Evolutionary conservation across 768 basidiomycete genomes (phyloP).

Genomic region (Imleria badia): DNA sequence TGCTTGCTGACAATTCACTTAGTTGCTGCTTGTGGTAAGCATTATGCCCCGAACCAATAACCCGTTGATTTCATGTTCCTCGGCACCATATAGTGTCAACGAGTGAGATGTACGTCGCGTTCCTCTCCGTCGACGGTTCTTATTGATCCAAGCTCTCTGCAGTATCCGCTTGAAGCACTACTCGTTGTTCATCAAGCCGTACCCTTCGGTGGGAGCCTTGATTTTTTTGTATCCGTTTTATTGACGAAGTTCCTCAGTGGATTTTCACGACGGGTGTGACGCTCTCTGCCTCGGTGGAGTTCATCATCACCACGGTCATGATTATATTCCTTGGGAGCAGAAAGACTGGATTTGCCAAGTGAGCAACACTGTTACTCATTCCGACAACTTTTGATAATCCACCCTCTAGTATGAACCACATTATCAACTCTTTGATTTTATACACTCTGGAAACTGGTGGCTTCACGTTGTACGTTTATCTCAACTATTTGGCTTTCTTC

Average conservation of each 20-base stretch:
- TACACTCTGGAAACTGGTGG: slow-evolving; percentile 56
- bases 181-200: slow-evolving; percentile 32
- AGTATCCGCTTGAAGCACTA: slow-evolving; percentile 31
- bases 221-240: background rate
- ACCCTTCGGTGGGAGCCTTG: slow-evolving; percentile 23
- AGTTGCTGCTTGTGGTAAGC: slow-evolving; percentile 34
- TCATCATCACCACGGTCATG: slow-evolving; percentile 32
- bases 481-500: background rate
- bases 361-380: background rate
- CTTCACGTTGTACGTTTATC: slow-evolving; percentile 39
- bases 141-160: background rate
- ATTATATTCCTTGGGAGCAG: slow-evolving; percentile 31
- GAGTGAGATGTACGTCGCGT: slow-evolving; percentile 26
- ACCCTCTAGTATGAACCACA: slow-evolving; percentile 41
- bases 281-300: slow-evolving; percentile 33
- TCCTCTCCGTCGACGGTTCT: rapidly evolving
- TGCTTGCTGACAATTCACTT: slow-evolving; percentile 6
- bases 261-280: slow-evolving; percentile 32
- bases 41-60: background rate
- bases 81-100: slow-evolving; percentile 25
- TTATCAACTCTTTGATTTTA: slow-evolving; percentile 49
- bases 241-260: slow-evolving; percentile 21
- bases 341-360: slow-evolving; percentile 34
- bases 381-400: background rate
- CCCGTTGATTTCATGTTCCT: background rate